phyloP scores from a whole-genome alignment of 208 protist genomes.

The Naegleria lovaniensis region DNA sequence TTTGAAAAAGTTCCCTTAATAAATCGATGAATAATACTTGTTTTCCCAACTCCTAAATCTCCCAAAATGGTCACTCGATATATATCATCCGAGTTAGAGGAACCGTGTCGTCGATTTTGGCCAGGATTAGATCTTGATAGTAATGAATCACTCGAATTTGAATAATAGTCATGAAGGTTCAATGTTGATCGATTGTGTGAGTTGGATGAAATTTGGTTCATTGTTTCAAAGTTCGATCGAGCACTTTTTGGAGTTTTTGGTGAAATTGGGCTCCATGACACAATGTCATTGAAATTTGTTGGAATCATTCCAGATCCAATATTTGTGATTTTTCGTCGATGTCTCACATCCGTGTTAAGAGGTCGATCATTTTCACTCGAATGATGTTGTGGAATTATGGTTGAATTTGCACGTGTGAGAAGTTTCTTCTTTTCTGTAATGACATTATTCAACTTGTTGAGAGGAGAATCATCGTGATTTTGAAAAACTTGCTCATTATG shows the following conservation, averaged over 20 bases:
- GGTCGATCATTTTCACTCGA: not conserved
- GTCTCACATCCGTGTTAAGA: not conserved
- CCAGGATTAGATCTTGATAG: too few relatives aligned
- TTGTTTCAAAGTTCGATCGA: too few relatives aligned
- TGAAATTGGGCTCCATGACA: not conserved
- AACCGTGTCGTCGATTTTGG: too few relatives aligned
- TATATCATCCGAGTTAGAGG: not conserved
- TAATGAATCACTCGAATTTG: too few relatives aligned
- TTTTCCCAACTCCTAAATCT: not conserved
- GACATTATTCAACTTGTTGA: not conserved
- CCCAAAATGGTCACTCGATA: not conserved
- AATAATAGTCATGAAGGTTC: not conserved
- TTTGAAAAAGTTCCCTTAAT: not conserved
- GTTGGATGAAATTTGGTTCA: too few relatives aligned
- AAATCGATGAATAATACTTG: not conserved
- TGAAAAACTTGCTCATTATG: too few relatives aligned
- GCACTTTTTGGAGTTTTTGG: too few relatives aligned
- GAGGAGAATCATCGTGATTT: not conserved
- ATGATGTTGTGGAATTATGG: too few relatives aligned
- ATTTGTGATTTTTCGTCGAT: not conserved
- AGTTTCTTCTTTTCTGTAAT: not conserved
- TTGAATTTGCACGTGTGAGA: not conserved
- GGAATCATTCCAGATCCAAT: not conserved
- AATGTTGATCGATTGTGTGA: not conserved
- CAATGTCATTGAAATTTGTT: not conserved